Base-by-base conservation (phyloP, 2,329 filamentous ascomycete genomes). In the Ophiostoma perfectum region DNA sequence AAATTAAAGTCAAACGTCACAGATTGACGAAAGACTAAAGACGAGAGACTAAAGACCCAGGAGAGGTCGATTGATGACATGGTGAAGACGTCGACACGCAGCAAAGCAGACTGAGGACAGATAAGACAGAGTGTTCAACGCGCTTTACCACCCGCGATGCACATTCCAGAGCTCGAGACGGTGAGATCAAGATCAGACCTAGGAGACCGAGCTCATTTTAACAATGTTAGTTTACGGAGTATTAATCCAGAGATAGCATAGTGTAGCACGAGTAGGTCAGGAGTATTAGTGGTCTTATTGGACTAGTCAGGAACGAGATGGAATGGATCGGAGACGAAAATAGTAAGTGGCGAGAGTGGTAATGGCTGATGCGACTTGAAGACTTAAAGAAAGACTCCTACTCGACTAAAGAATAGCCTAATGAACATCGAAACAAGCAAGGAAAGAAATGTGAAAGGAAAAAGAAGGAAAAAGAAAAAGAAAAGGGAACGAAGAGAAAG, bases 171-270 rank as follows among this genome's bases (percentile, higher is more conserved):
- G 27, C 27, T 27, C 2, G 27, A 27, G 27, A 27, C 27, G 27
- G 27, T 27, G 27, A 27, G 27, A 27, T 27, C 27, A 27, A 27
- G 27, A 27, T 27, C 8, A 55, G 11, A 38, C 12, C 38, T 27
- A 38, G 55, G 27, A 60, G 55, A 60, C 55, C 18, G 49, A 60
- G 55, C 55, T 60, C 55, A 60, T 60, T 60, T 60, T 60, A 60
- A 49, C 18, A 18, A 38, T 39, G 52, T 60, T 60, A 60, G 55
- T 38, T 11, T 60, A 27, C 55, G 55, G 55, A 60, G 55, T 58
- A 58, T 58, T 58, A 55, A 55, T 55, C n/a, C 49, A 55, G 14
- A n/a, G 14, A 47, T n/a, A 18, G 47, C 4, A 27, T 27, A 27
- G 27, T 27, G 27, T 27, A 27, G 27, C 27, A 27, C 27, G 27